These are phyloP conservation scores for Penicillium brevicompactum DNA, from an alignment of 2,329 filamentous ascomycete genomes.

Conservation along the genomic window DNA sequence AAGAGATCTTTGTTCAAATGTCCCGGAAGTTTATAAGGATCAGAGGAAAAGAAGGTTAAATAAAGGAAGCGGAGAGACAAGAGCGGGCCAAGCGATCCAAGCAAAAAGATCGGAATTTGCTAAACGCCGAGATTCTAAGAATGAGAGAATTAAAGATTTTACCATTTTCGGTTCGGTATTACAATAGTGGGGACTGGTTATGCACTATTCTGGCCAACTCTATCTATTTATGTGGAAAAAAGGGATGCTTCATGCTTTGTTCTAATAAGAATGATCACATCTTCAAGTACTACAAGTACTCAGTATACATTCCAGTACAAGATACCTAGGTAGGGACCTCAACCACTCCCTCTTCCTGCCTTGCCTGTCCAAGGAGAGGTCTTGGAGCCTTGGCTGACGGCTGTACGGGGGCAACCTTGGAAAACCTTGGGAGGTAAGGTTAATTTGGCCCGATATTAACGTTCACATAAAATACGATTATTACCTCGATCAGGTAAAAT, in stretches of 20 bases:
- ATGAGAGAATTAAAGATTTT: constrained; percentile 8
- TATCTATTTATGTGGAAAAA: background rate
- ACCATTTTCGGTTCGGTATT: constrained; percentile 7
- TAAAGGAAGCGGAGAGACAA: constrained; percentile 23
- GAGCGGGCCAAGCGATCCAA: constrained; percentile 17
- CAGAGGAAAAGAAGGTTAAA: constrained; percentile 32
- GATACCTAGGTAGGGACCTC: no score
- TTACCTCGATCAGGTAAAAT: background rate
- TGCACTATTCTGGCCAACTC: background rate
- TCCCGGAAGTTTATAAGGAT: constrained; percentile 14
- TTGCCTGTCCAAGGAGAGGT: background rate
- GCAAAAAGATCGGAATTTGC: constrained; percentile 24
- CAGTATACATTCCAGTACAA: no score
- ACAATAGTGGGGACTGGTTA: constrained; percentile 3
- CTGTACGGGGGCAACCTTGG: constrained; percentile 21
- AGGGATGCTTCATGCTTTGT: background rate
- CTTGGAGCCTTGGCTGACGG: constrained; percentile 24
- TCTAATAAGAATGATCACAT: background rate
- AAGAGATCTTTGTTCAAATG: constrained; percentile 1
- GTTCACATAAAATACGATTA: constrained; percentile 18
- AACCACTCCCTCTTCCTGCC: no score
- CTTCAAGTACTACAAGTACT: no score
- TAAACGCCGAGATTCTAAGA: constrained; percentile 28
- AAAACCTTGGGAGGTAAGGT: constrained; percentile 18
- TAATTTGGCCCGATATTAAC: constrained; percentile 18